Evolutionary conservation across 345 rosid species (phyloP).

Genomic region (Aquilaria malaccensis): DNA sequence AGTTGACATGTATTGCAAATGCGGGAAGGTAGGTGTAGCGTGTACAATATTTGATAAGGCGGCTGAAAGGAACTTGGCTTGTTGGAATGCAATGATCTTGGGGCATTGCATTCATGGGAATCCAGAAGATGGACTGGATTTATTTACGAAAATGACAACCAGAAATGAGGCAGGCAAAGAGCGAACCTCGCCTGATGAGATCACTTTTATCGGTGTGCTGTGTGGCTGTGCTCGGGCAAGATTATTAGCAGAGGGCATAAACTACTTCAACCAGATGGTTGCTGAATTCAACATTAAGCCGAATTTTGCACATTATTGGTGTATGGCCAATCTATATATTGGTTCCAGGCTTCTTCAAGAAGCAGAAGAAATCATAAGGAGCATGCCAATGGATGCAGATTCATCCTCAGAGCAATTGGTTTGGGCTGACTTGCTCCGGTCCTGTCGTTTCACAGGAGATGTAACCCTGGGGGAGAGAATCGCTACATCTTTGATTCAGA

Average conservation of each 20-base stretch:
- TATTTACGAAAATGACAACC: slow-evolving; percentile 35
- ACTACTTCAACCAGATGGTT: slow-evolving; percentile 44
- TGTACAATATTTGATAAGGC: slow-evolving; percentile 39
- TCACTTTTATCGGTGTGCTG: slow-evolving; percentile 53
- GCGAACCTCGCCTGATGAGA: slow-evolving; percentile 36
- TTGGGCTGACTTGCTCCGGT: slow-evolving; percentile 49
- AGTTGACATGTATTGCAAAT: slow-evolving; percentile 59
- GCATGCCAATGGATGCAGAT: slow-evolving; percentile 23
- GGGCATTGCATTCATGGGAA: slow-evolving; percentile 72
- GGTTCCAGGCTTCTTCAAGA: slow-evolving; percentile 28
- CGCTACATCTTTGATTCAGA: slow-evolving; percentile 39
- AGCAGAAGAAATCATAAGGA: slow-evolving; percentile 45
- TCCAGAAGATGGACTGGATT: slow-evolving; percentile 47
- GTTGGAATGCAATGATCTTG: slow-evolving; percentile 78
- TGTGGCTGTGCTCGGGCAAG: slow-evolving; percentile 58
- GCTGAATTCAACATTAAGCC: slow-evolving; percentile 41
- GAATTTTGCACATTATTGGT: slow-evolving; percentile 74
- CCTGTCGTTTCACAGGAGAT: slow-evolving; percentile 42
- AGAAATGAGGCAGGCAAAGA: slow-evolving; percentile 1
- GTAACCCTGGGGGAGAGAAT: slow-evolving; percentile 39
- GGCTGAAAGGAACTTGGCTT: slow-evolving; percentile 32
- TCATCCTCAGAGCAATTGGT: slow-evolving; percentile 31
- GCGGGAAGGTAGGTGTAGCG: slow-evolving; percentile 47
- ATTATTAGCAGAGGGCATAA: slow-evolving; percentile 36
- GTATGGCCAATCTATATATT: slow-evolving; percentile 64